Evolutionary conservation across 176 grass and related monocot genomes (phyloP), one percentile per base, ranked within the genome.

Genomic region (Paspalum notatum): DNA sequence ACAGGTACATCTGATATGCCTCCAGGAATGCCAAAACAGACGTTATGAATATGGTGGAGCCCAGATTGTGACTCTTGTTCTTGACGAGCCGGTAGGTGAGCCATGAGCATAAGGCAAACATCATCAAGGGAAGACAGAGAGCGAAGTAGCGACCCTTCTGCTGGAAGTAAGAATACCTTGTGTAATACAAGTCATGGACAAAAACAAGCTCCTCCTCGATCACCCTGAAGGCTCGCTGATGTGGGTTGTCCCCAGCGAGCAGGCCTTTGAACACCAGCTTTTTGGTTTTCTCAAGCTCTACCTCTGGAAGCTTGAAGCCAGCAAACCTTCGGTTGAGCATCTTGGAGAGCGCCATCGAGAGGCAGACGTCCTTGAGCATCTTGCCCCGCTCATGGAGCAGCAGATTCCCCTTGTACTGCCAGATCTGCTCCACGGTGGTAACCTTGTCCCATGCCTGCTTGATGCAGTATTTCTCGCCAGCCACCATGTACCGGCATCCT

Each of bases 271-370:
- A 59, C 0, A 75, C 72, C 0, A 75, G 25, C 37, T 56, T 53
- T 16, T 44, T 4, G 12, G 32, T 32, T 32, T 32, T 32, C 32
- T 17, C 15, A 8, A 39, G 70, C 14, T 27, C 16, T 12, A 14
- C 24, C 17, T 73, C 70, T 0, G 70, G 9, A 15, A 73, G 9
- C 15, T 39, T 12, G 27, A 53, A 54, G 16, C 9, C 49, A 10
- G 70, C 70, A 12, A 73, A n/a, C 53, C 53, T n/a, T 55, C 18
- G 53, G 20, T 55, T 55, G 18, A 55, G 53, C 53, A 55, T 55
- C 70, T 74, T 74, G 53, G 71, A 41, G 3, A 74, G 71, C 0
- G 71, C 51, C 71, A 74, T 56, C 10, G 71, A 74, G 51, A 74
- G 71, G 51, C 71, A 74, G 6, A 57, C 0, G 37, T 74, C 71